A percentile compares a stretch with the other conserved stretches of the same genome.
These are phyloP conservation scores for Saccharata proteae DNA, from an alignment of 2,329 filamentous ascomycete species.

Conservation along the genomic window DNA sequence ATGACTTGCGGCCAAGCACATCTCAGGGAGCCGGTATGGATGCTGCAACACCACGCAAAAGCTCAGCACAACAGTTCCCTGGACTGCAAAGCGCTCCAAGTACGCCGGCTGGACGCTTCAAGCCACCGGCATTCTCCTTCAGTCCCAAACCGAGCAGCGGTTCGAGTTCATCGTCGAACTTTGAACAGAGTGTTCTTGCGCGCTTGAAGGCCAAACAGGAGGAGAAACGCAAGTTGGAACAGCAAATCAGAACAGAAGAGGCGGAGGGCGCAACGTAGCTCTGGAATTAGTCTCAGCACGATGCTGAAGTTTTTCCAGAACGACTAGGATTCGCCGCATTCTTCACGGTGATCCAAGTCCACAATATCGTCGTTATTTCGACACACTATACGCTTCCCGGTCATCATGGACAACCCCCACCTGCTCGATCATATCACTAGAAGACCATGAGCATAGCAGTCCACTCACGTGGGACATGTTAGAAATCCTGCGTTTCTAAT, in stretches of 20 bases:
- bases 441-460: too few species aligned
- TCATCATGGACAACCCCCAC: too few species aligned
- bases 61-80: conserved; percentile 8
- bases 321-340: too few species aligned
- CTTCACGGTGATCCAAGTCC: too few species aligned
- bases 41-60: conserved; percentile 8
- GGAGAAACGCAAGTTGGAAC: conserved; percentile 31
- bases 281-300: too few species aligned
- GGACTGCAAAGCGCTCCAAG: conserved; percentile 13
- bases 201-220: conserved; percentile 26
- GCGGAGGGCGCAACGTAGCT: conserved; percentile 13
- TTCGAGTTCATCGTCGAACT: conserved; percentile 15
- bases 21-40: neutral
- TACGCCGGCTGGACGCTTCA: conserved; percentile 16
- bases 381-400: too few species aligned
- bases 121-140: conserved; percentile 29
- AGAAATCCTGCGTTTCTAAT: too few species aligned
- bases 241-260: conserved; percentile 30
- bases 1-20: conserved; percentile 5
- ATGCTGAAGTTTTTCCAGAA: too few species aligned
- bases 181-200: conserved; percentile 33
- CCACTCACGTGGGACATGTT: too few species aligned
- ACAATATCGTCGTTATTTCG: too few species aligned
- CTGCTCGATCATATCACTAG: too few species aligned
- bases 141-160: conserved; percentile 17